Conservation (phyloP, 345 rosid species). For the Mercurialis annua region DNA sequence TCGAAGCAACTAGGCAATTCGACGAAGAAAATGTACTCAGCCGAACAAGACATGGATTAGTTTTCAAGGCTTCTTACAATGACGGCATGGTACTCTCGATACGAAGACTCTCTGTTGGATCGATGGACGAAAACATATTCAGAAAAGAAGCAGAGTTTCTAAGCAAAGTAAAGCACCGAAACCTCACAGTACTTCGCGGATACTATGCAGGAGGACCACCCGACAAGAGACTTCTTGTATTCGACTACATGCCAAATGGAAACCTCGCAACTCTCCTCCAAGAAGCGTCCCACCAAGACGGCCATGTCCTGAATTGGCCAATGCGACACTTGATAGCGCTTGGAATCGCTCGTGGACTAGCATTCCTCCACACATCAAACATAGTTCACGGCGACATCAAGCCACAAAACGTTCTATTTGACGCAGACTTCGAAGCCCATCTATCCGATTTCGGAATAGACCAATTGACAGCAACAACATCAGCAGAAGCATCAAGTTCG, state of each 20-base stretch:
- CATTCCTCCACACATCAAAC: constrained; percentile 74
- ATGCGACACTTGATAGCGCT: constrained; percentile 98
- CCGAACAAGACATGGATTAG: constrained; percentile 66
- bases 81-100: constrained; percentile 93
- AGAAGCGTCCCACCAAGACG: constrained; percentile 97
- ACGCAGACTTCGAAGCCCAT: constrained; percentile 96
- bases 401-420: constrained; percentile 89
- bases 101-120: constrained; percentile 64
- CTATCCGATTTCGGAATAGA: constrained; percentile 84
- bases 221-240: constrained; percentile 71
- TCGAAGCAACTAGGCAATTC: constrained; percentile 82
- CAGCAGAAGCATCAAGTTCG: constrained; percentile 59
- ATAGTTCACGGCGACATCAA: constrained; percentile 86
- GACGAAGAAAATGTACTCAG: constrained; percentile 92
- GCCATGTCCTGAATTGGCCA: constrained; percentile 97
- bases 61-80: constrained; percentile 79
- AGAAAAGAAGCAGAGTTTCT: constrained; percentile 81
- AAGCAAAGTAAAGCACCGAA: constrained; percentile 82
- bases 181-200: constrained; percentile 85
- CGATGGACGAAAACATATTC: constrained; percentile 61
- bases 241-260: constrained; percentile 97
- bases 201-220: constrained; percentile 85
- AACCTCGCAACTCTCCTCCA: constrained; percentile 88
- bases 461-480: constrained; percentile 43
- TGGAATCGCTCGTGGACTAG: constrained; percentile 85